Evolutionary conservation across 257 asterid genomes (phyloP).

Genomic region (Gentiana macrophylla): DNA sequence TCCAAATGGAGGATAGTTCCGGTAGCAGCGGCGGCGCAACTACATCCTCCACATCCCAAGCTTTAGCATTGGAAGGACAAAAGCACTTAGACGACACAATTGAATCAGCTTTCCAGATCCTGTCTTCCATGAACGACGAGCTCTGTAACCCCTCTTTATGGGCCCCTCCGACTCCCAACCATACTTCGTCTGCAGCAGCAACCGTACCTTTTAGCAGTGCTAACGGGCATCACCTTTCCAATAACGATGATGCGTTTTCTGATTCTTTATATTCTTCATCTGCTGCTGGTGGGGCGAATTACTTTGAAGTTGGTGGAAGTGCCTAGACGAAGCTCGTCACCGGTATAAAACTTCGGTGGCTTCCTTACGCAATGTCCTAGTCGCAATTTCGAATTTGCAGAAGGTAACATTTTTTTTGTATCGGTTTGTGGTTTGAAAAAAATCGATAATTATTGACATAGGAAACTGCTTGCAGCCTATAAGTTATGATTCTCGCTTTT

Average conservation of each 20-base stretch:
- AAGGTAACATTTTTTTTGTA: constrained; percentile 32
- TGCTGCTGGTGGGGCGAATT: constrained; percentile 27
- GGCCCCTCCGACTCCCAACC: constrained; percentile 37
- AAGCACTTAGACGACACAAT: constrained; percentile 64
- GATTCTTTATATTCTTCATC: constrained; percentile 52
- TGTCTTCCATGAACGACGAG: constrained; percentile 81
- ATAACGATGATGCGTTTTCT: constrained; percentile 48
- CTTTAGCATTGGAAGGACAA: constrained; percentile 59
- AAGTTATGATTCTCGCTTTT: too few species aligned
- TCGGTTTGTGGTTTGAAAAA: too few species aligned
- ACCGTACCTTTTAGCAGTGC: constrained; percentile 2
- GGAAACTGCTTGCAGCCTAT: too few species aligned
- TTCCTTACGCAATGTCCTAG: constrained; percentile 53
- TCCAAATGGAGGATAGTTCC: not conserved
- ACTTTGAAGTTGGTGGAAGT: constrained; percentile 66
- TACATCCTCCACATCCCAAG: constrained; percentile 25
- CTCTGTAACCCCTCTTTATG: constrained; percentile 80
- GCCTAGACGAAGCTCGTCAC: constrained; percentile 84
- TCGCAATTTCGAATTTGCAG: constrained; percentile 47
- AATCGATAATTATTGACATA: too few species aligned
- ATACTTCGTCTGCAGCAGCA: constrained; percentile 3
- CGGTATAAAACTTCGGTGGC: constrained; percentile 68
- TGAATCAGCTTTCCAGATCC: constrained; percentile 62
- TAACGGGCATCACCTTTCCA: constrained; percentile 24
- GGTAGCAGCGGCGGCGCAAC: constrained; percentile 1